A percentile compares a stretch with the other conserved stretches of the same genome.
These are phyloP conservation scores for Paramecium sexaurelia DNA, from an alignment of 73 alveolate genomes.

Conservation along the genomic window DNA sequence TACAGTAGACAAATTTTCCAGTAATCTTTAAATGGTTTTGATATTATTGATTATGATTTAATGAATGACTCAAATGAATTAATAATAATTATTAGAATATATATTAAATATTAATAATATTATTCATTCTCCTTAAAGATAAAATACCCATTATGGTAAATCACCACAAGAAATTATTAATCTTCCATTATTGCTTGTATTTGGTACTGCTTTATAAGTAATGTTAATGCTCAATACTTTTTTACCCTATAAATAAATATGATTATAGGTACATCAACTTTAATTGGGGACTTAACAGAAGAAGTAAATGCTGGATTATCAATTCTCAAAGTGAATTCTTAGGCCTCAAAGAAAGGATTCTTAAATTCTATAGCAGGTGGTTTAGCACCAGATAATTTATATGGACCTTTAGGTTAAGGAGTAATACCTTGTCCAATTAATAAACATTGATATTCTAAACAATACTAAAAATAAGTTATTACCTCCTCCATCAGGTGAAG, in stretches of 20 bases:
- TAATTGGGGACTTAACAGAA: conserved; percentile 94
- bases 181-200: conserved; percentile 63
- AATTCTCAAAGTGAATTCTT: conserved; percentile 93
- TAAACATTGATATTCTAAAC: conserved; percentile 90
- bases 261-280: conserved; percentile 83
- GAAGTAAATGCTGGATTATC: conserved; percentile 98
- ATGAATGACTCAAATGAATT: neutral
- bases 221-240: conserved; percentile 57
- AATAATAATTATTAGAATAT: neutral
- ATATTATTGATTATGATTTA: neutral
- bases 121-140: conserved; percentile 62
- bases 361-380: conserved; percentile 95
- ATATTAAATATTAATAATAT: neutral
- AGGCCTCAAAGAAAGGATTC: conserved; percentile 97
- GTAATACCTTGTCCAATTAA: conserved; percentile 94
- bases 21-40: neutral
- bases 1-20: neutral
- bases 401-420: conserved; percentile 99
- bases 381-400: conserved; percentile 94
- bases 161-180: conserved; percentile 64
- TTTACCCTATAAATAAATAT: conserved; percentile 41
- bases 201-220: conserved; percentile 62
- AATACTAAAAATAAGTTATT: neutral
- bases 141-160: conserved; percentile 69
- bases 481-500: conserved; percentile 94